Conservation (phyloP, 2,329 filamentous ascomycete genomes). For the Diplodia mutila region DNA sequence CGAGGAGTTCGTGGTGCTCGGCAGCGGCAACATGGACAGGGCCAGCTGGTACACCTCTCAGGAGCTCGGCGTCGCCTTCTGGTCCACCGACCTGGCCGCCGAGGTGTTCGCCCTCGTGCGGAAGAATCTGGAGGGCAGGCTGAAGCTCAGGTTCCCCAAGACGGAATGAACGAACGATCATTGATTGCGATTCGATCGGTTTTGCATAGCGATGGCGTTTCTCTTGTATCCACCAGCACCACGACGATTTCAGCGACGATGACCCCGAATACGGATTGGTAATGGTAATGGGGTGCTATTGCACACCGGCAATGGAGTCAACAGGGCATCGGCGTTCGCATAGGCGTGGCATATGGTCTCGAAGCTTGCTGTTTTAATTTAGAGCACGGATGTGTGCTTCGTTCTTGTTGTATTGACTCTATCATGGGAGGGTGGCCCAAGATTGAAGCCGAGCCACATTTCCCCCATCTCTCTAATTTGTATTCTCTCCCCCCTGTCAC, state of each 20-base stretch:
- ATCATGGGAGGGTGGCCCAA: background rate
- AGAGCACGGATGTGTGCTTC: background rate
- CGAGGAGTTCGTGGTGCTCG: conserved; percentile 67
- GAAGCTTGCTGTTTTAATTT: background rate
- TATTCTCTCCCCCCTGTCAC: background rate
- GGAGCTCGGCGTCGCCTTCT: conserved; percentile 71
- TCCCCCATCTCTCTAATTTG: background rate
- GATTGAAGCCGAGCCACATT: background rate
- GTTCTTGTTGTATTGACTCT: background rate
- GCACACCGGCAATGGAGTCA: background rate
- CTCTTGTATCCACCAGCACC: background rate
- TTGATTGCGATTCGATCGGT: no score
- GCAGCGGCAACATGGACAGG: conserved; percentile 82
- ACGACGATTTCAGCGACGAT: background rate
- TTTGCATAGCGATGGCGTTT: conserved; percentile 18
- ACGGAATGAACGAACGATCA: conserved; percentile 10
- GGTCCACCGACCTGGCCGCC: conserved; percentile 5
- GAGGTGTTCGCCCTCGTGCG: conserved; percentile 9
- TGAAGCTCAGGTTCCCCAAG: conserved; percentile 16
- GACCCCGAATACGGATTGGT: background rate
- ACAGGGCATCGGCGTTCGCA: background rate
- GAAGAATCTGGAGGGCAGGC: conserved; percentile 10
- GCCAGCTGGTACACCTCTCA: conserved; percentile 88
- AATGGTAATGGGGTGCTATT: background rate
- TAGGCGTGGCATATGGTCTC: background rate